Evolutionary conservation across 2,329 filamentous ascomycete species (phyloP).

Genomic region (Juglanconis juglandina): DNA sequence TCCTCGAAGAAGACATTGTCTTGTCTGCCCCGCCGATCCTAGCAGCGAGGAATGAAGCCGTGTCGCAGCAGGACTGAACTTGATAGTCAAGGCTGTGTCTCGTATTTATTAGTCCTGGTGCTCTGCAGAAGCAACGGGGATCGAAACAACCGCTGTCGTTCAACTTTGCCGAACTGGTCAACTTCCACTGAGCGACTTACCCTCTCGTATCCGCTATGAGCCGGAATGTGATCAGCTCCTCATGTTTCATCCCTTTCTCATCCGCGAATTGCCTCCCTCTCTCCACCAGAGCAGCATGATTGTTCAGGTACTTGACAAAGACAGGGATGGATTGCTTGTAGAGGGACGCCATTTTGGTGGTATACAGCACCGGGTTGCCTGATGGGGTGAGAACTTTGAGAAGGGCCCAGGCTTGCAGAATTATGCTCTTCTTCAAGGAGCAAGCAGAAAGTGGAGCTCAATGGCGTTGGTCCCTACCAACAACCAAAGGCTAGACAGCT

Average conservation of each 20-base stretch:
- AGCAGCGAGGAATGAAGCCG: conserved; percentile 20
- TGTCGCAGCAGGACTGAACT: conserved; percentile 22
- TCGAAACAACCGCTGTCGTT: background rate
- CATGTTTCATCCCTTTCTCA: conserved; percentile 13
- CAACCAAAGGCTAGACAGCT: too few relatives aligned
- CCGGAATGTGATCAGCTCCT: conserved; percentile 21
- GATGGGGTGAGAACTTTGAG: background rate
- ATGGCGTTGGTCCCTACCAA: too few relatives aligned
- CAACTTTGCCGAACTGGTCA: background rate
- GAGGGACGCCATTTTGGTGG: background rate
- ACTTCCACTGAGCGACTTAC: conserved; percentile 5
- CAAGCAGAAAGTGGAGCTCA: too few relatives aligned
- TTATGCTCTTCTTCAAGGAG: too few relatives aligned
- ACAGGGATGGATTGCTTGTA: conserved; percentile 12
- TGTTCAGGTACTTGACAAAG: conserved; percentile 11
- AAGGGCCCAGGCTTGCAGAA: background rate
- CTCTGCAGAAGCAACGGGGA: background rate
- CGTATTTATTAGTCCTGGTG: background rate
- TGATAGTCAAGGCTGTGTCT: conserved; percentile 20
- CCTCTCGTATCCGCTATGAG: conserved; percentile 22
- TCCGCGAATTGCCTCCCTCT: conserved; percentile 8
- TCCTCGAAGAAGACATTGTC: conserved; percentile 18
- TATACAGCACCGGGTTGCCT: background rate
- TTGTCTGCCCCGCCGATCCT: conserved; percentile 16
- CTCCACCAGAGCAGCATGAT: conserved; percentile 1